These are phyloP conservation scores for Salix koriyanagi DNA, from an alignment of 345 rosid species.

Conservation along the genomic window DNA sequence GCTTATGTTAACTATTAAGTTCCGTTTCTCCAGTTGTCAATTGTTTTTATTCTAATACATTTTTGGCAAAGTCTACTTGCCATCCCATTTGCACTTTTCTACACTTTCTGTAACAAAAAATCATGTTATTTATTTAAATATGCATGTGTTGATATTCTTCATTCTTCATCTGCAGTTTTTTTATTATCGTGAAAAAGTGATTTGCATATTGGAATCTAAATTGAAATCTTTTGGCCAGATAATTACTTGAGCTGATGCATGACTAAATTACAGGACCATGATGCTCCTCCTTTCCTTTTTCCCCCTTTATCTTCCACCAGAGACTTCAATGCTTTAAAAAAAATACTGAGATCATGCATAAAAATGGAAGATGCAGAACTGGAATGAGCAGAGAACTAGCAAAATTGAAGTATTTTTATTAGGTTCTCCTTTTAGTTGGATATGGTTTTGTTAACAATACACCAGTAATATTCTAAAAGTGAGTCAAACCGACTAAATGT, in stretches of 20 bases:
- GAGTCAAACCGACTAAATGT: background rate
- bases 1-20: background rate
- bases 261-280: background rate
- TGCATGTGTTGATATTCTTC: too few relatives aligned
- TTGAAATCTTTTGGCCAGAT: background rate
- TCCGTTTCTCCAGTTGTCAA: background rate
- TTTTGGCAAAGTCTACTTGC: background rate
- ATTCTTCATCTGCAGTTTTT: too few relatives aligned
- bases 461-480: background rate
- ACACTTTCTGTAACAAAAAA: background rate
- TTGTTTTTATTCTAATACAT: background rate
- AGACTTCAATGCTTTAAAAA: too few relatives aligned
- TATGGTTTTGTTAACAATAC: background rate
- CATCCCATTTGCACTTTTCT: background rate
- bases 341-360: too few relatives aligned
- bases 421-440: background rate
- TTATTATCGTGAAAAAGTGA: too few relatives aligned
- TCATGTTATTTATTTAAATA: background rate
- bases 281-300: background rate
- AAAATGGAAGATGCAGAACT: background rate
- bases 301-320: too few relatives aligned
- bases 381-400: background rate
- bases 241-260: background rate
- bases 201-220: too few relatives aligned
- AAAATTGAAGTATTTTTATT: background rate